Evolutionary conservation across 176 grass and related monocot genomes (phyloP), one percentile per base, ranked within the genome.

Genomic region (Bolboschoenus planiculmis): DNA sequence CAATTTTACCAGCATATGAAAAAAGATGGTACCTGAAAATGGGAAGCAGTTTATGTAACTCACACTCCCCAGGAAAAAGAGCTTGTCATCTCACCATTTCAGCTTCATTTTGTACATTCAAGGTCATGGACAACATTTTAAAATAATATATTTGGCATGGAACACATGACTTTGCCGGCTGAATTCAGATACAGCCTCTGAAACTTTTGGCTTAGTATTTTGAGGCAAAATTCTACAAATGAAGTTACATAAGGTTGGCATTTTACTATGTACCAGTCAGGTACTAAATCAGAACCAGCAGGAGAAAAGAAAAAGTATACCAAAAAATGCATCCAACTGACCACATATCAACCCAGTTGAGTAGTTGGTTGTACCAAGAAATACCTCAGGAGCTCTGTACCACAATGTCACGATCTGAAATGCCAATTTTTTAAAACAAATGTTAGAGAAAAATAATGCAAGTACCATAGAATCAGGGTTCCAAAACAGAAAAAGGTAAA

Each of bases 331-430:
- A 99, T 64, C 96, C 96, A 57, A 99, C 81, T 0, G 92, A 95
- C 96, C 96, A 99, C 83, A 99, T 95, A 80, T 95, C 92, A 75
- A 99, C 96, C 96, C 89, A 82, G 91, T 95, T 73, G 96, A 99
- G 83, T 99, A 99, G 79, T 95, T 90, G 31, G 89, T 95, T 15
- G 80, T 78, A 72, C 96, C 96, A 87, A 99, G 84, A 83, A 99
- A 80, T 83, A 99, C 91, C 81, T 99, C 96, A 72, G 96, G 96
- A 87, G 96, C 96, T 85, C 92, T 95, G 33, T 99, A 99, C 92
- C 96, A 93, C 50, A 99, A 90, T 1, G 96, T 99, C 11, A 99
- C 92, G 72, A 99, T 95, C 96, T 99, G 77, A 77, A 87, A 13
- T 23, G 85, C 37, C 14, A 62, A n/a, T n/a, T n/a, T n/a, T n/a